phyloP scores from a whole-genome alignment of 345 rosid species.

The Crucihimalaya himalaica region DNA sequence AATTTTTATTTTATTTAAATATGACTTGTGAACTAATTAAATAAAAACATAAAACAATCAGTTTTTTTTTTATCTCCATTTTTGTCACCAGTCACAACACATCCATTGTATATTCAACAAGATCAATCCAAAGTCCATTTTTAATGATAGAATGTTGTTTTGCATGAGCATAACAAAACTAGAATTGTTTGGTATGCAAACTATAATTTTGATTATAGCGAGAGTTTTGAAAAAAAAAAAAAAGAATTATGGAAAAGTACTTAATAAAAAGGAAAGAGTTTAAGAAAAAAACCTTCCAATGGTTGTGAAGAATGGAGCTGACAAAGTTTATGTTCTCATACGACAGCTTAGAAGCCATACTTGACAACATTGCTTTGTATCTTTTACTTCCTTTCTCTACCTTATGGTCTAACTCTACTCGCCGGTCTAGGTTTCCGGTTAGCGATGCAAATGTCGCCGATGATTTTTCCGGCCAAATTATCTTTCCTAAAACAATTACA shows the following conservation, averaged over 20 bases:
- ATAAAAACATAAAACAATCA: too few relatives aligned
- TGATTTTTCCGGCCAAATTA: conserved; percentile 42
- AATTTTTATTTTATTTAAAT: too few relatives aligned
- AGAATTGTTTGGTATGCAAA: background rate
- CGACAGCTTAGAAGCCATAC: conserved; percentile 61
- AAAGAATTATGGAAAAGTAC: background rate
- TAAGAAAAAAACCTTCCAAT: conserved; percentile 48
- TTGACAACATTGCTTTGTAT: conserved; percentile 50
- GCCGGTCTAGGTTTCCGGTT: conserved; percentile 40
- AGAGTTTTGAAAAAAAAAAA: conserved; percentile 1
- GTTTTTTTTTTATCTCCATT: background rate
- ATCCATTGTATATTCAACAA: background rate
- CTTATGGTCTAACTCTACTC: conserved; percentile 47
- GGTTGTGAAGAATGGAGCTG: conserved; percentile 33
- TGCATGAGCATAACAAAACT: background rate
- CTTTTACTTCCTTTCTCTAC: conserved; percentile 36
- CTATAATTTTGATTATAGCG: background rate
- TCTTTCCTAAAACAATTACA: conserved; percentile 35
- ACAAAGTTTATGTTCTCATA: conserved; percentile 53
- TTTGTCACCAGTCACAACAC: background rate
- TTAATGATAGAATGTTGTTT: background rate
- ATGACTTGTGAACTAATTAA: too few relatives aligned
- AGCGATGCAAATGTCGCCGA: conserved; percentile 46
- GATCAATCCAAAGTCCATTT: background rate
- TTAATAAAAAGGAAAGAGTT: background rate